These are phyloP conservation scores for Talaromyces rugulosus DNA, from an alignment of 2,329 filamentous ascomycete genomes.

Conservation along the genomic window DNA sequence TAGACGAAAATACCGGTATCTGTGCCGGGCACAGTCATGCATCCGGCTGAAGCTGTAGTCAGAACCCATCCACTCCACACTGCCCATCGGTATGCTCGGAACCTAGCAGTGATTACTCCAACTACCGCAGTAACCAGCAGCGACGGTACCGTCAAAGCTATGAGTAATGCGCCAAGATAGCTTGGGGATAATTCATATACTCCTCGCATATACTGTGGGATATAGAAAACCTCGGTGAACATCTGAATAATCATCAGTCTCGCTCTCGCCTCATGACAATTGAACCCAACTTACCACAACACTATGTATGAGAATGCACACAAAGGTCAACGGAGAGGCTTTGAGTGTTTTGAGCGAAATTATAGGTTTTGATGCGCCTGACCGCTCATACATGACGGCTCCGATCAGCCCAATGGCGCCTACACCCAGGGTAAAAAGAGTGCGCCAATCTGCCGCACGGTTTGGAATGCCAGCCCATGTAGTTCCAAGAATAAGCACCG, in stretches of 20 bases:
- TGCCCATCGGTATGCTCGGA: constrained; percentile 7
- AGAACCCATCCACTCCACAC: constrained; percentile 11
- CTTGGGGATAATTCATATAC: constrained; percentile 3
- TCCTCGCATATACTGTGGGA: constrained; percentile 6
- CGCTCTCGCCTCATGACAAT: background rate
- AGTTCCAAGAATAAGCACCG: constrained; percentile 3
- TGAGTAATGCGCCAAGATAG: background rate
- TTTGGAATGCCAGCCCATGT: constrained; percentile 2
- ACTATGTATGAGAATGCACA: constrained; percentile 10
- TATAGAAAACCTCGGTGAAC: constrained; percentile 2
- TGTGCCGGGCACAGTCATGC: background rate
- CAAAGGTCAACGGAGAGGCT: constrained; percentile 3
- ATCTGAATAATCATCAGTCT: constrained; percentile 8
- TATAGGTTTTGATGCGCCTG: constrained; percentile 7
- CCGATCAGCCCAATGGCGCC: constrained; percentile 2
- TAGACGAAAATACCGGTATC: background rate
- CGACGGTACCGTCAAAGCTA: constrained; percentile 2
- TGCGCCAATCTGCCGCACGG: background rate
- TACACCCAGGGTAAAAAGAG: constrained; percentile 2
- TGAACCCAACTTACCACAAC: constrained; percentile 4
- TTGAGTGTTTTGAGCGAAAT: constrained; percentile 1
- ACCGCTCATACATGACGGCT: constrained; percentile 6
- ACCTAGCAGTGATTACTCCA: constrained; percentile 1
- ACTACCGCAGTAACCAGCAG: background rate
- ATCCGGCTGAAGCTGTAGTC: constrained; percentile 8